Base-by-base conservation (phyloP, 768 basidiomycete genomes). In the Phlegmacium glaucopus region DNA sequence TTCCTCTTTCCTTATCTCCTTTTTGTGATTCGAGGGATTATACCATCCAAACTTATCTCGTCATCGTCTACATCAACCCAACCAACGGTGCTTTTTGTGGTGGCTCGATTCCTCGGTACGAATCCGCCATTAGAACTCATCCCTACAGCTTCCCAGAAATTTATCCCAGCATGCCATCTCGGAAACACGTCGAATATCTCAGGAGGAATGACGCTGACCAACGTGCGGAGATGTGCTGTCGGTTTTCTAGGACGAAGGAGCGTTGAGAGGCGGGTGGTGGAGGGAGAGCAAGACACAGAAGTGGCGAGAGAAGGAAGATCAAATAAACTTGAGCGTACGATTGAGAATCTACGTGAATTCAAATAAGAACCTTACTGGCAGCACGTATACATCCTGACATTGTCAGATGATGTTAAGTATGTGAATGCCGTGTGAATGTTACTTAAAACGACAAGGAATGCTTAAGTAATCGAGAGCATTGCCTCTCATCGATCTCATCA, bases 151-250 rank as follows among this genome's bases (percentile, higher is more conserved):
- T 95, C 86, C 73, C 81, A 81, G 0, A 90, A 88, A 17, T 70
- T 75, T 70, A 89, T 79, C 6, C 72, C 69, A 0, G 69, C 76
- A 58, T 67, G 59, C 28, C 85, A 75, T 15, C 90, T 67, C 1
- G 95, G 95, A 64, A 95, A 97, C 5, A 94, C 88, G 54, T 91
- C 89, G 58, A 83, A 87, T 47, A 97, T 75, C 64, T 99, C 95
- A 0, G 95, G 95, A 2, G 86, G 88, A 54, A 90, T 78, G 54
- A 90, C 79, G 0, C 93, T 91, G 51, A 93, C 85, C 27, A 77
- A 72, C 3, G 77, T 70, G 48, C 78, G 79, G 18, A 94, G 75
- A 39, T 72, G 66, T 0, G 85, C 75, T 0, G 91, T 94, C 0
- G 95, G 77, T 9, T 75, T 64, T 6, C 93, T 84, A 3, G 83